Conservation (phyloP, 2,329 filamentous ascomycete species). For the Penicillium brevicompactum region DNA sequence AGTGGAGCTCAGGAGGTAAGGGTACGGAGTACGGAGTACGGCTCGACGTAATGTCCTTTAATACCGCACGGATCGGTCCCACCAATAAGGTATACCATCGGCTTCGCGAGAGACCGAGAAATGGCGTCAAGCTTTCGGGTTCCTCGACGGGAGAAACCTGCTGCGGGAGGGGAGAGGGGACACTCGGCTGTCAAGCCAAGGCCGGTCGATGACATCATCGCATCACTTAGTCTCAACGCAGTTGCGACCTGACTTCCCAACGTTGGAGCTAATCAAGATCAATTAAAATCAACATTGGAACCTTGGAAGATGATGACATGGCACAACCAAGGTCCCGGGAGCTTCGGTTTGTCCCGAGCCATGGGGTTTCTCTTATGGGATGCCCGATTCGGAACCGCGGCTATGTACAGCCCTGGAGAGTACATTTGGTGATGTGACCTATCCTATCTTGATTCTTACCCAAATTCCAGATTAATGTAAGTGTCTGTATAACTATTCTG, state of each 20-base stretch:
- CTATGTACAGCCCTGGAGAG: neutral
- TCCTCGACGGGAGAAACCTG: neutral
- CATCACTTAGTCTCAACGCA: neutral
- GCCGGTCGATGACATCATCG: neutral
- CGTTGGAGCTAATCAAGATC: neutral
- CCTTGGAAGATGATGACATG: no score
- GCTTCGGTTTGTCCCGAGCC: constrained; percentile 1
- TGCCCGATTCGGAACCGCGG: constrained; percentile 4
- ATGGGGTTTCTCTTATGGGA: neutral
- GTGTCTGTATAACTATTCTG: no score
- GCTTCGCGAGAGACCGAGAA: neutral
- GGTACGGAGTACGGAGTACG: no score
- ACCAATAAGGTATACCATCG: neutral
- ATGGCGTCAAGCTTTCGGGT: neutral
- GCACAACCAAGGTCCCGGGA: no score
- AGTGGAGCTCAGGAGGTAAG: neutral
- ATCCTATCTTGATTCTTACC: neutral
- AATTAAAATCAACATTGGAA: neutral
- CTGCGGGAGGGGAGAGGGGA: neutral
- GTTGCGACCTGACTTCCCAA: no score
- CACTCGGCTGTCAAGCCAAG: neutral
- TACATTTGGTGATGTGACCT: neutral
- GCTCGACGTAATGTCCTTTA: neutral
- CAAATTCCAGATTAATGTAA: neutral
- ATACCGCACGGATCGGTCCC: neutral